These are phyloP conservation scores for Rhizopogon vinicolor DNA, from an alignment of 768 basidiomycete genomes.

Conservation along the genomic window DNA sequence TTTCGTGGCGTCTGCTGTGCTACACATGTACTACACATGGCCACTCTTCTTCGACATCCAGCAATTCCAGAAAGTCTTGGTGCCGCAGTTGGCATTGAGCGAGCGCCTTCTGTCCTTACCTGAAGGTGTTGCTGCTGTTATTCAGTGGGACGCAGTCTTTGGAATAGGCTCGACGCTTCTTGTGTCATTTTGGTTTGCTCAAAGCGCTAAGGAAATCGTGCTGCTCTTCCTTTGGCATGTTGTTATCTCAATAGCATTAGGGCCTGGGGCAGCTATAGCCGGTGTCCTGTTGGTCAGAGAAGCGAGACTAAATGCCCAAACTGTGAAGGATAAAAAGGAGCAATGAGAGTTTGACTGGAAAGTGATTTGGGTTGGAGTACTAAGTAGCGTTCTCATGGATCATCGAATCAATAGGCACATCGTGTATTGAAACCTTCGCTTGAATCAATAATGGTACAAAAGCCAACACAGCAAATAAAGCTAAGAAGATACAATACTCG, in stretches of 20 bases:
- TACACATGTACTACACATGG: conserved; percentile 21
- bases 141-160: conserved; percentile 49
- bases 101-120: not conserved
- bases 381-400: not conserved
- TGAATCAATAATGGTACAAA: conserved; percentile 6
- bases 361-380: not conserved
- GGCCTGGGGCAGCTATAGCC: conserved; percentile 48
- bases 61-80: conserved; percentile 8
- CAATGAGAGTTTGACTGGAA: not conserved
- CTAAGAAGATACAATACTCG: conserved; percentile 5
- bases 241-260: conserved; percentile 36
- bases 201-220: conserved; percentile 25
- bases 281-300: conserved; percentile 50
- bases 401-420: no score
- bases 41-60: conserved; percentile 6
- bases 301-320: conserved; percentile 19
- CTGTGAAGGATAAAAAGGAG: conserved; percentile 1
- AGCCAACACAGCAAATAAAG: not conserved
- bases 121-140: conserved; percentile 30
- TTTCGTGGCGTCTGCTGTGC: conserved; percentile 17
- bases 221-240: conserved; percentile 38
- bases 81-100: conserved; percentile 7
- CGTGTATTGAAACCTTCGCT: not conserved
- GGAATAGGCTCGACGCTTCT: conserved; percentile 36
- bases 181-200: conserved; percentile 46